Evolutionary conservation across 345 rosid genomes (phyloP).

Genomic region (Alliaria petiolata): DNA sequence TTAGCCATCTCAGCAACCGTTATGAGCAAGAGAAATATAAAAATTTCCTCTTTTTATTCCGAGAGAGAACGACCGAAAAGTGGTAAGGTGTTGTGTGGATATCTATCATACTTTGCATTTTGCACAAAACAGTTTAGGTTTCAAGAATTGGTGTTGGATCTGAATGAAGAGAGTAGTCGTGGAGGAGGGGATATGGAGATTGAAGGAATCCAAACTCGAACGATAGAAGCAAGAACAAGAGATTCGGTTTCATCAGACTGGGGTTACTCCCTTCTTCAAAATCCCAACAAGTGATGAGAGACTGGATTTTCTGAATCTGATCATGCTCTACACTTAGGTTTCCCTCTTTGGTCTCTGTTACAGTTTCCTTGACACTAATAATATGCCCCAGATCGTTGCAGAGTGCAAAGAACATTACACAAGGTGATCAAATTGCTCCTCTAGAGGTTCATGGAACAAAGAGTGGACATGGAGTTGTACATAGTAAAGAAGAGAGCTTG

Average conservation of each 20-base stretch:
- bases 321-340: neutral
- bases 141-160: slow-evolving; percentile 44
- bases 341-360: neutral
- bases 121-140: slow-evolving; percentile 53
- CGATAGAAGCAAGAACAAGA: slow-evolving; percentile 64
- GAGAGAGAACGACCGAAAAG: neutral
- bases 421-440: neutral
- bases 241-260: slow-evolving; percentile 64
- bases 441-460: slow-evolving; percentile 13
- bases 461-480: slow-evolving; percentile 10
- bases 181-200: slow-evolving; percentile 70
- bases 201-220: slow-evolving; percentile 53
- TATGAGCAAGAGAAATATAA: slow-evolving; percentile 79
- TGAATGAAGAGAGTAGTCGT: slow-evolving; percentile 38
- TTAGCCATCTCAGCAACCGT: slow-evolving; percentile 39
- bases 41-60: neutral
- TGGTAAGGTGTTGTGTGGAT: slow-evolving; percentile 1
- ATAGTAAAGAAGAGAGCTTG: slow-evolving; percentile 6
- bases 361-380: neutral
- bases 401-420: neutral
- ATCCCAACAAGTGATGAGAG: slow-evolving; percentile 32
- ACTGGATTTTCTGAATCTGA: slow-evolving; percentile 34
- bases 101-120: slow-evolving; percentile 14
- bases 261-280: slow-evolving; percentile 46
- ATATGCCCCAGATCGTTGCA: slow-evolving; percentile 11